Conservation (phyloP, 495 filamentous ascomycete species). For the Ascodesmis nigricans region DNA sequence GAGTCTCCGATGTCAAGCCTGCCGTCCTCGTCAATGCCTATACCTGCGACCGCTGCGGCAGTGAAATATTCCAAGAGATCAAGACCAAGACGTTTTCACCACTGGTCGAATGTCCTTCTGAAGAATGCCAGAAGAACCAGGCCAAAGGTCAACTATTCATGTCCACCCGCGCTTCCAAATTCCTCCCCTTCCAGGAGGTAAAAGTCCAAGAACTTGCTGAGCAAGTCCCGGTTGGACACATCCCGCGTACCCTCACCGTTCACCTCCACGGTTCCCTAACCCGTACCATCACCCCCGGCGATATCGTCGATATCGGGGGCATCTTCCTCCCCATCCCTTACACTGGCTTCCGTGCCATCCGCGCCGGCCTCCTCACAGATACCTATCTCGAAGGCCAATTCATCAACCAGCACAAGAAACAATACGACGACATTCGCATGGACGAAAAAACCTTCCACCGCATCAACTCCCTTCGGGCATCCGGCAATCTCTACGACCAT, state of each 20-base stretch:
- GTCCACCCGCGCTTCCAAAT: slow-evolving; percentile 86
- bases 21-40: slow-evolving; percentile 94
- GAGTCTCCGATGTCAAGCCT: slow-evolving; percentile 94
- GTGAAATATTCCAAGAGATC: slow-evolving; percentile 93
- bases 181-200: slow-evolving; percentile 91
- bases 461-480: slow-evolving; percentile 57
- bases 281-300: slow-evolving; percentile 72
- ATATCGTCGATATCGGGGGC: slow-evolving; percentile 77
- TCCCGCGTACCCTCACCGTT: slow-evolving; percentile 71
- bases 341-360: slow-evolving; percentile 91
- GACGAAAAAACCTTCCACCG: slow-evolving; percentile 55
- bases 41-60: slow-evolving; percentile 86
- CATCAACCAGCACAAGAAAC: slow-evolving; percentile 88
- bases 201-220: slow-evolving; percentile 98
- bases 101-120: slow-evolving; percentile 60
- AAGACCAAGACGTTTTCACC: slow-evolving; percentile 77
- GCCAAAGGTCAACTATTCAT: slow-evolving; percentile 80
- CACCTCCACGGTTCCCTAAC: slow-evolving; percentile 74
- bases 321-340: slow-evolving; percentile 96
- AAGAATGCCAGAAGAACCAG: slow-evolving; percentile 76
- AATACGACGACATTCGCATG: slow-evolving; percentile 60
- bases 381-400: slow-evolving; percentile 92
- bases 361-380: slow-evolving; percentile 81
- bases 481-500: slow-evolving; percentile 83
- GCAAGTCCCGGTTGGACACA: slow-evolving; percentile 93